Conservation (phyloP, 176 grass and related monocot species). For the Alloteropsis semialata region DNA sequence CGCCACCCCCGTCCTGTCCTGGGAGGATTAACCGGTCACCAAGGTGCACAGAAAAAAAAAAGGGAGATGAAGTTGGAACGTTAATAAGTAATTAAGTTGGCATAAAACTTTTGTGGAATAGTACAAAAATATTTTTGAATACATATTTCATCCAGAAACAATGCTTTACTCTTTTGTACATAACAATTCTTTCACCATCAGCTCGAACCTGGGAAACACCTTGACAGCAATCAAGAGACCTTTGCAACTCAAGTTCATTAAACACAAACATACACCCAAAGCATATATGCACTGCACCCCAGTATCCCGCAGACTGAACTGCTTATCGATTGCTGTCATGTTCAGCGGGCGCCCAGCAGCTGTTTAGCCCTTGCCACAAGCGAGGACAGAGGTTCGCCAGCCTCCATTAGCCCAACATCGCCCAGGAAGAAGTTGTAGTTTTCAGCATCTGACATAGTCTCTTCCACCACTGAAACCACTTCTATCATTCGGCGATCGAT, state of each 20-base stretch:
- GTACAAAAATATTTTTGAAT: no score
- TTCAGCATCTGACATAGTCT: neutral
- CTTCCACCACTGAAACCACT: neutral
- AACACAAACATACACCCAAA: neutral
- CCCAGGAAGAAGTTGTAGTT: slow-evolving; percentile 16
- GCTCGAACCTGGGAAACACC: neutral
- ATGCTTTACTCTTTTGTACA: no score
- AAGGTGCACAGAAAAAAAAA: no score
- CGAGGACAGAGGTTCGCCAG: neutral
- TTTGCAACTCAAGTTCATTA: neutral
- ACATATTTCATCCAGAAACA: no score
- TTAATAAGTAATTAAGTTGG: no score
- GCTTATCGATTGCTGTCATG: neutral
- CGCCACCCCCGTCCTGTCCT: no score
- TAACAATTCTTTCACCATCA: neutral
- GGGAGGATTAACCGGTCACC: no score
- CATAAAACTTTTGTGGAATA: no score
- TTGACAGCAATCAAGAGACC: neutral
- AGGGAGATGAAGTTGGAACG: no score
- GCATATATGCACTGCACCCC: neutral
- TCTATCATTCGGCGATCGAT: neutral
- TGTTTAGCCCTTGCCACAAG: slow-evolving; percentile 18
- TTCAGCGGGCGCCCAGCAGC: neutral
- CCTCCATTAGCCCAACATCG: neutral
- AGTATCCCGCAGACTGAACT: neutral